Conservation (phyloP, 2,329 filamentous ascomycete species). For the Ceratocystis cubensis region DNA sequence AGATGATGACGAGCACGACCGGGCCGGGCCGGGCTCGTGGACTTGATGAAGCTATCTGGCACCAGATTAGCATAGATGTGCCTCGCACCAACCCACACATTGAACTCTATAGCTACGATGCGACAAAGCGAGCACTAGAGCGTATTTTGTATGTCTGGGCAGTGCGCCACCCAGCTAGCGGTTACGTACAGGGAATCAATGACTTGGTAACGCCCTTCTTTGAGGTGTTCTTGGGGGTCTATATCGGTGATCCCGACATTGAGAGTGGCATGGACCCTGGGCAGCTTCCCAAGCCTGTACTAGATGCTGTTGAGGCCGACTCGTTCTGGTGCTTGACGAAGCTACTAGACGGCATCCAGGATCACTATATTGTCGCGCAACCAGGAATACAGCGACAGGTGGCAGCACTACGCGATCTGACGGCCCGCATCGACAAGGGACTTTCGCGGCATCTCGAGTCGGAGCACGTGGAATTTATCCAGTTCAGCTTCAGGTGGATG, state of each 20-base stretch:
- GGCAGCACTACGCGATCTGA: constrained; percentile 74
- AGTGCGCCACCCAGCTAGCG: constrained; percentile 89
- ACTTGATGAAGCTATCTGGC: constrained; percentile 95
- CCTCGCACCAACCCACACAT: constrained; percentile 93
- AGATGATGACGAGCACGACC: constrained; percentile 17
- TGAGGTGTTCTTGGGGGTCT: constrained; percentile 90
- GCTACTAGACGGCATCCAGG: constrained; percentile 94
- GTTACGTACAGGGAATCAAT: constrained; percentile 97
- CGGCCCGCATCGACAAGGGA: constrained; percentile 71
- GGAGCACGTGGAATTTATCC: constrained; percentile 94
- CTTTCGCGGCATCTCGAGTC: constrained; percentile 80
- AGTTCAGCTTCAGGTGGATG: constrained; percentile 99
- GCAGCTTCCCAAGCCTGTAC: constrained; percentile 74
- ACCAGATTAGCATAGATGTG: constrained; percentile 97
- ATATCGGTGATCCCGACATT: constrained; percentile 87
- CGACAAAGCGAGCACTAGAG: constrained; percentile 86
- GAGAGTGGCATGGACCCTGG: constrained; percentile 94
- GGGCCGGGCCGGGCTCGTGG: constrained; percentile 40
- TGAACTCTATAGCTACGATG: constrained; percentile 87
- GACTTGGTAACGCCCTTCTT: constrained; percentile 95
- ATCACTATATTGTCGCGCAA: constrained; percentile 97
- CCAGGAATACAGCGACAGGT: constrained; percentile 95
- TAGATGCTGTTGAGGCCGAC: constrained; percentile 95
- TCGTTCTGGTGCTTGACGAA: constrained; percentile 98
- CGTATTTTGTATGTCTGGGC: constrained; percentile 96